Conservation (phyloP, 306 rosid species). For the Casuarina cunninghamiana region DNA sequence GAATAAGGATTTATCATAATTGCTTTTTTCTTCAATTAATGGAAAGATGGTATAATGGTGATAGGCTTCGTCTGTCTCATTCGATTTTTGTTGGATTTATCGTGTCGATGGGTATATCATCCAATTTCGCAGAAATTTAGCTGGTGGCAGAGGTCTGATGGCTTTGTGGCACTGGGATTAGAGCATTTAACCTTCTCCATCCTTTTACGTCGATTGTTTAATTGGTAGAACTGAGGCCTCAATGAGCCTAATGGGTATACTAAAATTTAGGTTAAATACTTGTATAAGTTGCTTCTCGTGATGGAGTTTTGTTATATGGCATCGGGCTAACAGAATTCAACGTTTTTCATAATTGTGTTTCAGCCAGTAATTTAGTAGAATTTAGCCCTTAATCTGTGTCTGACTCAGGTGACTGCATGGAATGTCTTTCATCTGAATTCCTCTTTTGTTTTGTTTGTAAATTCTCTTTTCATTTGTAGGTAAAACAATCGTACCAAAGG, state of each 20-base stretch:
- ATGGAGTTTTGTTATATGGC: too few relatives aligned
- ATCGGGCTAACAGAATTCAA: background rate
- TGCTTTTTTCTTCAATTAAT: constrained; percentile 1
- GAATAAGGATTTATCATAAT: background rate
- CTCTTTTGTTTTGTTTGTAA: constrained; percentile 18
- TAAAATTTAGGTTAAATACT: too few relatives aligned
- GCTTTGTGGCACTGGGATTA: background rate
- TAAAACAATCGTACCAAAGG: constrained; percentile 79
- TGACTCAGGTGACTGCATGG: background rate
- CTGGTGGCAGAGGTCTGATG: background rate
- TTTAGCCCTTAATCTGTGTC: background rate
- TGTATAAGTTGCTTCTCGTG: too few relatives aligned
- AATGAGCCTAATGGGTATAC: background rate
- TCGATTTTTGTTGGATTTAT: background rate
- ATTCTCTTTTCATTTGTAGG: constrained; percentile 40
- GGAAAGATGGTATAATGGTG: background rate
- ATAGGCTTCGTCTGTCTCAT: background rate
- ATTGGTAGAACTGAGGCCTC: background rate
- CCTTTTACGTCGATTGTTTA: background rate
- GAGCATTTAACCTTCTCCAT: background rate
- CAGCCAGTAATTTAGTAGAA: background rate
- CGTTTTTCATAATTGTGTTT: background rate
- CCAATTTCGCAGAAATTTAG: background rate
- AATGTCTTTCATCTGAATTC: background rate
- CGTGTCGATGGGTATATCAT: background rate